Evolutionary conservation across 2,329 filamentous ascomycete species (phyloP).

Genomic region (Alternaria postmessia): DNA sequence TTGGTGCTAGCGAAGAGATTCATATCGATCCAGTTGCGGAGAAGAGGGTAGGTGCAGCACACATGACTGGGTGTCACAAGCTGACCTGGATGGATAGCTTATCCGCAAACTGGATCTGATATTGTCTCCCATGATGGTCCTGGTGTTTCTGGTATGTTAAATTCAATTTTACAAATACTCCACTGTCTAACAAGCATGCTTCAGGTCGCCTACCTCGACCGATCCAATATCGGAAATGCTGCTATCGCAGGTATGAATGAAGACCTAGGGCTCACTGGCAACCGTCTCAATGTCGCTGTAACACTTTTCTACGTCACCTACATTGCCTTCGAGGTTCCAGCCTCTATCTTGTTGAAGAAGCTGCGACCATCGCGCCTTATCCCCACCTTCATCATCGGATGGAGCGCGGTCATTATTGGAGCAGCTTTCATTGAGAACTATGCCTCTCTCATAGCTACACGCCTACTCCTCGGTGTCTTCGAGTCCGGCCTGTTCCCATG

Average conservation of each 20-base stretch:
- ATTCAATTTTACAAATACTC: background rate
- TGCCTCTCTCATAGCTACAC: background rate
- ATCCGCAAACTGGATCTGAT: background rate
- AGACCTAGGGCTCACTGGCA: background rate
- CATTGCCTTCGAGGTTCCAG: background rate
- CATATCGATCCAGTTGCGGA: background rate
- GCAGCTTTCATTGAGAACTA: background rate
- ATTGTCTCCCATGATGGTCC: background rate
- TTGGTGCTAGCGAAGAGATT: background rate
- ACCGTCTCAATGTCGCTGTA: background rate
- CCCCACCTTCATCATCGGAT: background rate
- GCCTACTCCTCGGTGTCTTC: background rate
- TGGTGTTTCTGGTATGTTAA: background rate
- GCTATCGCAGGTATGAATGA: background rate
- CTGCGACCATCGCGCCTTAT: background rate
- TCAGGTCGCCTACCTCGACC: background rate
- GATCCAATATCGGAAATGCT: background rate
- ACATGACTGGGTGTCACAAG: background rate
- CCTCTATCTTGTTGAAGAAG: background rate
- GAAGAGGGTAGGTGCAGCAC: background rate
- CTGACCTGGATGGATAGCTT: background rate
- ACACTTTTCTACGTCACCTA: background rate
- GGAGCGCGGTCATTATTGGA: background rate
- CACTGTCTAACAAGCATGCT: background rate
- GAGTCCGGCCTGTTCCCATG: background rate